Conservation (phyloP, 1,284 basidiomycete species). For the Rhodotorula sp. region DNA sequence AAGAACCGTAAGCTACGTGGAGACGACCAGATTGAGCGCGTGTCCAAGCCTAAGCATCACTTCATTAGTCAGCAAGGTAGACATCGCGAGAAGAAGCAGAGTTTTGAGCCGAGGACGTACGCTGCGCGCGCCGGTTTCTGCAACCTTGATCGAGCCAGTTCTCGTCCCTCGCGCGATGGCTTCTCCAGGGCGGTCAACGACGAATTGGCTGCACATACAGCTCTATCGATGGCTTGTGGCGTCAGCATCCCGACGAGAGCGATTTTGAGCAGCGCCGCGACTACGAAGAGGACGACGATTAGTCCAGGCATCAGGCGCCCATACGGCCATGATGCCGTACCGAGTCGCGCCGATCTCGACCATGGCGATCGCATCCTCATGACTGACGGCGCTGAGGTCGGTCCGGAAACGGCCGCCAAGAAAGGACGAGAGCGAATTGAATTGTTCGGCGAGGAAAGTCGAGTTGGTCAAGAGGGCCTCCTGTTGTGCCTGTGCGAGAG, state of each 20-base stretch:
- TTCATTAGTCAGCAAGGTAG: too few species aligned
- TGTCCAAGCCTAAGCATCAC: conserved; percentile 17
- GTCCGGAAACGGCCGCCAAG: neutral
- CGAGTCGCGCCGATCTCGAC: conserved; percentile 8
- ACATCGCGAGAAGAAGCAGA: neutral
- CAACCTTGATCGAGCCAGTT: neutral
- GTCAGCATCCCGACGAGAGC: neutral
- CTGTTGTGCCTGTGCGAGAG: neutral
- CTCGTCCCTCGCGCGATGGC: neutral
- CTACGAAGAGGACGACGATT: neutral
- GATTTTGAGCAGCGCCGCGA: conserved; percentile 4
- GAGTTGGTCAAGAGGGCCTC: conserved; percentile 9
- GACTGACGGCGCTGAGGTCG: neutral
- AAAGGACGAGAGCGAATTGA: neutral
- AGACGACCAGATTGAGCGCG: conserved; percentile 13
- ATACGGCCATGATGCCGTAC: conserved; percentile 6
- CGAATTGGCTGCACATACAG: neutral
- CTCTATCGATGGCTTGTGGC: neutral
- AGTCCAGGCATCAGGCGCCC: conserved; percentile 13
- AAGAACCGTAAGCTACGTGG: neutral
- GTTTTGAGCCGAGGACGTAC: neutral
- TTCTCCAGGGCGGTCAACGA: neutral
- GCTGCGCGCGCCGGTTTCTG: conserved; percentile 13
- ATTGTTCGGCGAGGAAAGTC: neutral
- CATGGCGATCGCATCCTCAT: neutral